phyloP scores from a whole-genome alignment of 305 asterid species.

The Fraxinus baroniana region DNA sequence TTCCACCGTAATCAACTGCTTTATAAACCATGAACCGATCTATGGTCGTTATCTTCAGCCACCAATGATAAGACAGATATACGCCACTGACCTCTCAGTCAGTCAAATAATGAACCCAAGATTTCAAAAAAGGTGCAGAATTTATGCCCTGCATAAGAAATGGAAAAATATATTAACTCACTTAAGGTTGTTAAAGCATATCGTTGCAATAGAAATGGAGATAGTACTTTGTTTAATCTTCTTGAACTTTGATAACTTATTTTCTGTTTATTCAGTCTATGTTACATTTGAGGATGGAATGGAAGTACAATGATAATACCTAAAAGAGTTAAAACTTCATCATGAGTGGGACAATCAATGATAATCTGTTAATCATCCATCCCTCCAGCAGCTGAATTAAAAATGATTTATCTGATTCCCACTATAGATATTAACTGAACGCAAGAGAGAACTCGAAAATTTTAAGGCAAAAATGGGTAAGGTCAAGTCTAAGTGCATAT shows the following conservation, averaged over 20 bases:
- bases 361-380: neutral
- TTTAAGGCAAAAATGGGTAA: neutral
- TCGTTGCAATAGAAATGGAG: neutral
- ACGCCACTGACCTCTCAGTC: neutral
- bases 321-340: neutral
- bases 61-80: neutral
- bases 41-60: neutral
- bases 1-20: neutral
- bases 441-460: neutral
- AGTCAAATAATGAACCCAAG: neutral
- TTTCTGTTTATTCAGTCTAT: neutral
- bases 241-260: neutral
- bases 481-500: neutral
- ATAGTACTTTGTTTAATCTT: neutral
- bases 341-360: neutral
- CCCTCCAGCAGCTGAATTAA: neutral
- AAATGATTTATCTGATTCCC: neutral
- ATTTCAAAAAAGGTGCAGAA: neutral
- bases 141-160: conserved; percentile 12
- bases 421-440: neutral
- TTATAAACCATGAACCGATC: neutral
- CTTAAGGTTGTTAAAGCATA: neutral
- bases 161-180: neutral
- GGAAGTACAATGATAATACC: neutral
- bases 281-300: neutral